Evolutionary conservation across 129 eudicot species (phyloP).

Genomic region (Lonicera japonica): DNA sequence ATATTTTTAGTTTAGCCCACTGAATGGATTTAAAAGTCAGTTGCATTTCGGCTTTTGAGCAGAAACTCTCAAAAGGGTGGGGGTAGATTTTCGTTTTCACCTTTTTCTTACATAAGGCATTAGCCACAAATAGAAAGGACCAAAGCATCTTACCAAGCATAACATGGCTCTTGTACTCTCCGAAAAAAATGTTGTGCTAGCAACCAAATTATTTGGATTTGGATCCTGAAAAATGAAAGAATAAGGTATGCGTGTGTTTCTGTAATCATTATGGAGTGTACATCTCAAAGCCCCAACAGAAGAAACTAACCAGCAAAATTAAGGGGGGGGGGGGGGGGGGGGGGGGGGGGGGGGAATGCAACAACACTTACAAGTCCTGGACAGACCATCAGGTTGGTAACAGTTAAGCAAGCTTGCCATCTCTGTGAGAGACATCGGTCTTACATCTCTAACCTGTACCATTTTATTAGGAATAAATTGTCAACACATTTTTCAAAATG

Average conservation of each 20-base stretch:
- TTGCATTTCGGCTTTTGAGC: too few species aligned
- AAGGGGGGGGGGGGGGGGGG: too few species aligned
- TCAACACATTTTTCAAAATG: slow-evolving; percentile 1
- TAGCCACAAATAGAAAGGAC: background rate
- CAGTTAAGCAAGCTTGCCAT: slow-evolving; percentile 84
- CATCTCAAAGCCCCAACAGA: background rate
- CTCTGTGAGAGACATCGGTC: slow-evolving; percentile 83
- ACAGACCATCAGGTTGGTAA: slow-evolving; percentile 56
- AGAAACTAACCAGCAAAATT: slow-evolving; percentile 3
- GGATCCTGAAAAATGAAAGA: slow-evolving; percentile 63
- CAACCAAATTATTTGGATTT: slow-evolving; percentile 81
- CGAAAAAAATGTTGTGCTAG: slow-evolving; percentile 87
- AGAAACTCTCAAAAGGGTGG: background rate
- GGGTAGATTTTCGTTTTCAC: background rate
- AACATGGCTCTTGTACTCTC: slow-evolving; percentile 92
- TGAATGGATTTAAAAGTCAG: too few species aligned
- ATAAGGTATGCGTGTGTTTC: background rate
- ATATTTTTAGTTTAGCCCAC: too few species aligned
- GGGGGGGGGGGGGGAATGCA: too few species aligned
- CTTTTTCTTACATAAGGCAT: too few species aligned
- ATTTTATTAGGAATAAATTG: slow-evolving; percentile 2
- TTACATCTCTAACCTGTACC: slow-evolving; percentile 90
- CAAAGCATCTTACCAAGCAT: slow-evolving; percentile 60
- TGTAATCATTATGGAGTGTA: background rate
- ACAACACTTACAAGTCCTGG: slow-evolving; percentile 77